Evolutionary conservation across 768 basidiomycete species (phyloP), one percentile per base, ranked within the genome.

Genomic region (Megacollybia marginata): DNA sequence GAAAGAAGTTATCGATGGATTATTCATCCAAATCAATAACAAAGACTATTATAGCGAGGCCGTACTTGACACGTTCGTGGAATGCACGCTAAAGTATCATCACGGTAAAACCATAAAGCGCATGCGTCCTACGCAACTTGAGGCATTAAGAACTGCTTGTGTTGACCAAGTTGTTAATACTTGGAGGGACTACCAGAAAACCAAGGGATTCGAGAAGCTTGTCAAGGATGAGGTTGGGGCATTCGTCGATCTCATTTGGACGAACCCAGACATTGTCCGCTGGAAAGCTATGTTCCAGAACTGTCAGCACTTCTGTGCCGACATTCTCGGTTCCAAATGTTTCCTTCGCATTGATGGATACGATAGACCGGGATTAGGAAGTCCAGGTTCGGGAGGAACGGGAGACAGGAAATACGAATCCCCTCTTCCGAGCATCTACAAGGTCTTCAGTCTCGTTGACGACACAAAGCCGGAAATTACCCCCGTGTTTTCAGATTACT

Each of bases 201-300:
- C 49, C 28, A 43, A 46, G 10, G 49, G 43, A 16, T 50, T 50
- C 33, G 49, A 50, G 44, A 50, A 50, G n/a, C 49, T 50, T 44
- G 49, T 50, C 23, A 42, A 44, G 43, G 23, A 50, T 33, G 32
- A 45, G 32, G 46, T 34, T 36, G 48, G 48, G 20, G 34, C 33
- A 20, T 44, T 50, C 43, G 49, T 50, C 20, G 32, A 50, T 35
- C 32, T 50, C 13, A 44, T 50, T 7, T 50, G 49, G 23, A 32
- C 44, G 23, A 36, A 50, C 15, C 44, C 49, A 46, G 33, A 50
- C 32, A 23, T 50, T 11, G 49, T 34, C 36, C 31, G 28, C 40
- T 46, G 49, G 49, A 50, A 42, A 46, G 31, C 43, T 8, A 33
- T 50, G 44, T 50, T 50, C 49, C 49, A 36, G 31, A 46, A 50